Percentiles rank a stretch among this genome's conserved stretches.
phyloP scores from a whole-genome alignment of 129 eudicot species.

The Mikania micrantha region DNA sequence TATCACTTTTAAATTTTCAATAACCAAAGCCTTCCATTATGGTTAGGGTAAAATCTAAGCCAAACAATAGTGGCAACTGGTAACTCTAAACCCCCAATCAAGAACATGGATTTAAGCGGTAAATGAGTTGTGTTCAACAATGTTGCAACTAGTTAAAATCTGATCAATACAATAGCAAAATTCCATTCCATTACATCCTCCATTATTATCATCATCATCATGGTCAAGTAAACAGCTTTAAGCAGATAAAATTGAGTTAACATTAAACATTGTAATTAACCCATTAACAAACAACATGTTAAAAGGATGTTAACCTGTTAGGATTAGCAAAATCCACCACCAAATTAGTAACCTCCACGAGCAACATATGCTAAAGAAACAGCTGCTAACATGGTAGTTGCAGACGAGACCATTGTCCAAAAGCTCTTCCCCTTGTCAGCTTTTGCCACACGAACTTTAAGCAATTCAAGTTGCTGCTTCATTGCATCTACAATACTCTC shows the following conservation, averaged over 20 bases:
- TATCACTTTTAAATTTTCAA: too few relatives aligned
- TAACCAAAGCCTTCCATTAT: too few relatives aligned
- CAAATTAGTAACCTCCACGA: constrained; percentile 20
- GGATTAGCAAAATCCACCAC: constrained; percentile 18
- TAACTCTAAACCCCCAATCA: too few relatives aligned
- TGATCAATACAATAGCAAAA: background rate
- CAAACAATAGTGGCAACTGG: too few relatives aligned
- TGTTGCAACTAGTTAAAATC: background rate
- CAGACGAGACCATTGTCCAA: constrained; percentile 72
- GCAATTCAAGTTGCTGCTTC: constrained; percentile 46
- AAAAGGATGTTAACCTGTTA: constrained; percentile 28
- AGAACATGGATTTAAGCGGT: background rate
- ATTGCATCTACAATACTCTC: constrained; percentile 41
- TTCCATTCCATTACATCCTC: background rate
- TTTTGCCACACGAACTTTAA: constrained; percentile 43
- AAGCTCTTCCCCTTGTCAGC: constrained; percentile 63
- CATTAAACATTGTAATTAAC: constrained; percentile 6
- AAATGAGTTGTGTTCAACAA: background rate
- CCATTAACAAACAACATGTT: constrained; percentile 19
- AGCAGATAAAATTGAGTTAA: constrained; percentile 8
- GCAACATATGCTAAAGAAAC: constrained; percentile 51
- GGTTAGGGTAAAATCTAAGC: too few relatives aligned
- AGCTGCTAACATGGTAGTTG: constrained; percentile 68
- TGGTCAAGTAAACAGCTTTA: constrained; percentile 4
- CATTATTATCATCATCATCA: background rate